A percentile compares a stretch with the other conserved stretches of the same genome.
Conservation (phyloP, 2,329 filamentous ascomycete genomes). For the Tolypocladium inflatum region DNA sequence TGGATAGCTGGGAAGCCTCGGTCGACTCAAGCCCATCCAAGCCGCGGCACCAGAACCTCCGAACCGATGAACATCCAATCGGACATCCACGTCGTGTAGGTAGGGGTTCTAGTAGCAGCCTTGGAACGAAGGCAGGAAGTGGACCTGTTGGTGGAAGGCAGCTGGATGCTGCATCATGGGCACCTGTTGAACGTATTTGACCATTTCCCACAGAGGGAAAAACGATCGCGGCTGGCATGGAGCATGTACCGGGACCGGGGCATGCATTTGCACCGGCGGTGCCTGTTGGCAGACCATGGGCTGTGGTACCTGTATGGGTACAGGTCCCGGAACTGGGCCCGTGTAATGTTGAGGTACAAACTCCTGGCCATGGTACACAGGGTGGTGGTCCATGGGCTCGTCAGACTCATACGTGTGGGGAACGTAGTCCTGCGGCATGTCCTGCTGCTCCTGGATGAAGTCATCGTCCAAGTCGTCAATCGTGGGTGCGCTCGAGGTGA, state of each 20-base stretch:
- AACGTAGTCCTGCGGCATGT: constrained; percentile 29
- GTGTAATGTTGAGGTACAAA: constrained; percentile 36
- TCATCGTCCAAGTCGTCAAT: constrained; percentile 43
- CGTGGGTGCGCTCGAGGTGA: constrained; percentile 43
- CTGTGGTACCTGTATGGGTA: constrained; percentile 11
- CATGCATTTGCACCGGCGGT: constrained; percentile 16
- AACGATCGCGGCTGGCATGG: constrained; percentile 36
- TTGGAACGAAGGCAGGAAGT: constrained; percentile 41
- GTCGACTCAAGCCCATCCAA: not conserved
- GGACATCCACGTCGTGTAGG: not conserved
- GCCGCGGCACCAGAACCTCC: not conserved
- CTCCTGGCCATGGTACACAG: constrained; percentile 33
- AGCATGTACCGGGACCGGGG: constrained; percentile 25
- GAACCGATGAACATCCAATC: no score
- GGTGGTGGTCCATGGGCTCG: constrained; percentile 26
- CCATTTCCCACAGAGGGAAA: constrained; percentile 41
- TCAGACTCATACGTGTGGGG: constrained; percentile 37
- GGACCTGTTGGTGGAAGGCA: constrained; percentile 43
- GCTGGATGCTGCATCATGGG: constrained; percentile 38
- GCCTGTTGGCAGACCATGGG: constrained; percentile 20
- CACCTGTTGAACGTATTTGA: constrained; percentile 41
- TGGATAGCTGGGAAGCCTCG: not conserved
- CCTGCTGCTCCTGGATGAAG: constrained; percentile 33
- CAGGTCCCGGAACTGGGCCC: constrained; percentile 22
- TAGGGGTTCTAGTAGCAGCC: constrained; percentile 31